phyloP scores from a whole-genome alignment of 1,139 yeast genomes.

The Protomyces arabidopsidicola region DNA sequence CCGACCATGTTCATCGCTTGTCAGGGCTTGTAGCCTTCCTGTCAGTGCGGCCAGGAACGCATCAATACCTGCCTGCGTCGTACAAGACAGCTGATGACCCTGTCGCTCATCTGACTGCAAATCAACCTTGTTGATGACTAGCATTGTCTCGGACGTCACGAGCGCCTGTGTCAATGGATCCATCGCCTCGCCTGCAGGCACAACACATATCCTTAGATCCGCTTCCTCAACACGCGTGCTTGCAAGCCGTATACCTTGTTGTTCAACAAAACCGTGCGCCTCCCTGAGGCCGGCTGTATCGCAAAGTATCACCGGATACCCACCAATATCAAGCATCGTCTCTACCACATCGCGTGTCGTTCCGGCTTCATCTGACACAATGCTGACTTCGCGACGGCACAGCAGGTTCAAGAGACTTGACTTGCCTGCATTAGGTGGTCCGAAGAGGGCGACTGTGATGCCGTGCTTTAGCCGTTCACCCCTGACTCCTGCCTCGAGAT shows the following conservation, averaged over 20 bases:
- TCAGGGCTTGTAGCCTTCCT: slow-evolving; percentile 7
- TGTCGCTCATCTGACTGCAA: slow-evolving; percentile 15
- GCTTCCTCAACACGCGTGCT: slow-evolving; percentile 53
- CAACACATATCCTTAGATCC: slow-evolving; percentile 56
- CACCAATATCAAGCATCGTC: slow-evolving; percentile 72
- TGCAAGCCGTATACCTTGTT: slow-evolving; percentile 79
- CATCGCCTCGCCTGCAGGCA: slow-evolving; percentile 45
- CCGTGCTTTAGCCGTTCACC: slow-evolving; percentile 71
- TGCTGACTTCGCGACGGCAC: slow-evolving; percentile 78
- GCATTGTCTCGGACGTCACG: slow-evolving; percentile 33
- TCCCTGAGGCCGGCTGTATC: slow-evolving; percentile 89
- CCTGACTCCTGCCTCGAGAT: slow-evolving; percentile 48
- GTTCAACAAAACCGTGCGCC: slow-evolving; percentile 56
- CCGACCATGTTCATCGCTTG: slow-evolving; percentile 34
- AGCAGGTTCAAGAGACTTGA: slow-evolving; percentile 73
- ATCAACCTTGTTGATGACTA: slow-evolving; percentile 32
- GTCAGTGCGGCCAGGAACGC: slow-evolving; percentile 27
- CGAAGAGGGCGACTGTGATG: slow-evolving; percentile 65
- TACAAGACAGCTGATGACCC: background rate
- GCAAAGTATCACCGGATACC: slow-evolving; percentile 75
- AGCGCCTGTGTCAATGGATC: slow-evolving; percentile 32
- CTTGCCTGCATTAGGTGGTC: slow-evolving; percentile 97
- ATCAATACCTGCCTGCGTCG: background rate
- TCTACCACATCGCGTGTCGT: slow-evolving; percentile 89
- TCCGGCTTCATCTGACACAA: slow-evolving; percentile 88